Conservation (phyloP, 2,329 filamentous ascomycete species). For the Atkinsonella hypoxylon region DNA sequence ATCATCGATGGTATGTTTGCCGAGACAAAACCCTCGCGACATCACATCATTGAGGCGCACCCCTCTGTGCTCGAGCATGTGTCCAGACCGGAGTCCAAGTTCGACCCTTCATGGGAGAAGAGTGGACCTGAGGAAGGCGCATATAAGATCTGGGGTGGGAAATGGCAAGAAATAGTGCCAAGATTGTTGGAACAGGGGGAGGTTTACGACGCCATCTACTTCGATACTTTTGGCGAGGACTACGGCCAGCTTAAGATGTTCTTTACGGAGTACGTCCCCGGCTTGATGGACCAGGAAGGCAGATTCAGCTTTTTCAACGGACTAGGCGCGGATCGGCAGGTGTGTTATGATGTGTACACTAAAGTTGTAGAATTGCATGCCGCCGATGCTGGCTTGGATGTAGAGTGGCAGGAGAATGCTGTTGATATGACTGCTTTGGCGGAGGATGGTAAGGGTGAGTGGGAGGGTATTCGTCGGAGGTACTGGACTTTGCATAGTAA, state of each 20-base stretch:
- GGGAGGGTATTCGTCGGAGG: constrained; percentile 75
- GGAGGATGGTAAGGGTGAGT: constrained; percentile 58
- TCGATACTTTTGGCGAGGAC: constrained; percentile 94
- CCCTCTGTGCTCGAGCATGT: constrained; percentile 62
- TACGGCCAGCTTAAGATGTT: constrained; percentile 77
- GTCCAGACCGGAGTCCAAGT: constrained; percentile 32
- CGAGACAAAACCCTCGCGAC: constrained; percentile 50
- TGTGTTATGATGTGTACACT: constrained; percentile 94
- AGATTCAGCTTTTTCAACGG: constrained; percentile 85
- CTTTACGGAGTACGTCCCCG: constrained; percentile 78
- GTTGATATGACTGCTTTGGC: constrained; percentile 58
- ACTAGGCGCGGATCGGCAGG: constrained; percentile 78
- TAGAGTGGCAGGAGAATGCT: constrained; percentile 69
- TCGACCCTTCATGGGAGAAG: constrained; percentile 43
- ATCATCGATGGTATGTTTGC: constrained; percentile 73
- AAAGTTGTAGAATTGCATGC: constrained; percentile 87
- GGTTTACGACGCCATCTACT: constrained; percentile 82
- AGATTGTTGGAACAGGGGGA: constrained; percentile 54
- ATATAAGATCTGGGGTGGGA: constrained; percentile 54
- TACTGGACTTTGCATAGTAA: constrained; percentile 73
- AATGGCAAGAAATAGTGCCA: constrained; percentile 73
- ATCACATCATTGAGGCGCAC: constrained; percentile 83
- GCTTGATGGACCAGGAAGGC: constrained; percentile 58
- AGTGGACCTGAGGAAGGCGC: constrained; percentile 50
- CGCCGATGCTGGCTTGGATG: constrained; percentile 77